Percentiles rank a stretch among this genome's conserved stretches.
Evolutionary conservation across 305 asterid species (phyloP).

Genomic region (Fraxinus latifolia): DNA sequence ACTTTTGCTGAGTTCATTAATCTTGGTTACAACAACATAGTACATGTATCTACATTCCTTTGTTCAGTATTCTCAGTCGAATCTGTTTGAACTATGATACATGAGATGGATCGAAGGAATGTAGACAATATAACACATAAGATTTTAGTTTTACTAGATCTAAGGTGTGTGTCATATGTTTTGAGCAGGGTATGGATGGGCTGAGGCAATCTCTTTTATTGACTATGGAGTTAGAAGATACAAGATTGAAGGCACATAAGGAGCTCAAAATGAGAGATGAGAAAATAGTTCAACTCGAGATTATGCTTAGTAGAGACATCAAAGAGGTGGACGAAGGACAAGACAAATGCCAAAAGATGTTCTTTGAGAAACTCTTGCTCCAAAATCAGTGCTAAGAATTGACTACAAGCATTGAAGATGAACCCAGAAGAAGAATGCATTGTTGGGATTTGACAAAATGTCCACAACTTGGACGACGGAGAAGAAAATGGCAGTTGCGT

Average conservation of each 20-base stretch:
- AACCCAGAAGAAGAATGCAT: conserved; percentile 33
- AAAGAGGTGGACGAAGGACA: conserved; percentile 43
- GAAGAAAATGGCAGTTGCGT: no score
- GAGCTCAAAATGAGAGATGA: conserved; percentile 42
- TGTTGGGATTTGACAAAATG: no score
- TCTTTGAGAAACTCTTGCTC: conserved; percentile 38
- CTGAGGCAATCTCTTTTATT: conserved; percentile 36
- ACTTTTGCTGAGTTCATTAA: background rate
- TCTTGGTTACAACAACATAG: background rate
- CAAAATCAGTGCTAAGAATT: conserved; percentile 39
- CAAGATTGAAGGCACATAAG: conserved; percentile 40
- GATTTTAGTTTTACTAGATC: no score
- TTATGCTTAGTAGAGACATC: conserved; percentile 34
- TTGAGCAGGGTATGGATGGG: conserved; percentile 53
- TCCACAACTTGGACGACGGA: no score
- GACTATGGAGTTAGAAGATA: conserved; percentile 45
- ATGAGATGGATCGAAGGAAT: background rate
- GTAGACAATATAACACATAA: background rate
- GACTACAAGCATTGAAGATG: conserved; percentile 54
- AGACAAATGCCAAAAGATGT: conserved; percentile 28
- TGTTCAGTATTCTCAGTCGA: conserved; percentile 1
- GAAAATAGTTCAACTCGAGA: conserved; percentile 42
- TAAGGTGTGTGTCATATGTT: background rate
- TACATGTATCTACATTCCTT: background rate
- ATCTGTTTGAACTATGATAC: background rate